These are phyloP conservation scores for Ilyonectria robusta DNA, from an alignment of 2,329 filamentous ascomycete species.

Conservation along the genomic window DNA sequence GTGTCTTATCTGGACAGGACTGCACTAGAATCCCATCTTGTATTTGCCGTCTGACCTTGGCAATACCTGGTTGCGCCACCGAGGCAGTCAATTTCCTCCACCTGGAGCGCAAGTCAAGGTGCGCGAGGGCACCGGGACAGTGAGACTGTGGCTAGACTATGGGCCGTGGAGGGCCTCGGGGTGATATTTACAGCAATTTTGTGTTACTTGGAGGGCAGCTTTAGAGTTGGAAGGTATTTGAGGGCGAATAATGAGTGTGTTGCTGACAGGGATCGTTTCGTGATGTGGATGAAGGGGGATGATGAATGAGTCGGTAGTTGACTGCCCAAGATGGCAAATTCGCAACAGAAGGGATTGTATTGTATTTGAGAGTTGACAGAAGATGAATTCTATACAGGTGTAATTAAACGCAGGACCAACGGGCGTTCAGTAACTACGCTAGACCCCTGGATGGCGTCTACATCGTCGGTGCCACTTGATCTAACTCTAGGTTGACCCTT, in stretches of 20 bases:
- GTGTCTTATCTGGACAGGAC: neutral
- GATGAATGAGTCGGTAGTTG: neutral
- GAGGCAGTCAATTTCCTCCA: neutral
- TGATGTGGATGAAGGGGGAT: neutral
- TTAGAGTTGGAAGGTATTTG: neutral
- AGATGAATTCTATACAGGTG: too few relatives aligned
- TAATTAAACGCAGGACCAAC: too few relatives aligned
- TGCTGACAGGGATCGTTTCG: neutral
- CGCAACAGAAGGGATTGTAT: neutral
- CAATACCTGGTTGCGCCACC: too few relatives aligned
- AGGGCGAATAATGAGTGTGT: neutral
- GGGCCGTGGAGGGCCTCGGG: neutral
- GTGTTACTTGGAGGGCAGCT: neutral
- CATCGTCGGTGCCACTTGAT: too few relatives aligned
- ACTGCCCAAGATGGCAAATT: too few relatives aligned
- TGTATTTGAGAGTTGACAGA: too few relatives aligned
- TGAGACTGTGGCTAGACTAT: neutral
- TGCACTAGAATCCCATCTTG: neutral
- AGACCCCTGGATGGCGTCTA: too few relatives aligned
- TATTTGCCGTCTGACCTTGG: neutral
- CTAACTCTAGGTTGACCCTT: too few relatives aligned
- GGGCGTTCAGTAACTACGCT: too few relatives aligned
- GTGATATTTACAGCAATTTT: neutral
- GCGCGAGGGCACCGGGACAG: neutral
- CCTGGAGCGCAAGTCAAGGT: neutral